Conservation (phyloP, 495 filamentous ascomycete genomes). For the Penicillium paxilli region DNA sequence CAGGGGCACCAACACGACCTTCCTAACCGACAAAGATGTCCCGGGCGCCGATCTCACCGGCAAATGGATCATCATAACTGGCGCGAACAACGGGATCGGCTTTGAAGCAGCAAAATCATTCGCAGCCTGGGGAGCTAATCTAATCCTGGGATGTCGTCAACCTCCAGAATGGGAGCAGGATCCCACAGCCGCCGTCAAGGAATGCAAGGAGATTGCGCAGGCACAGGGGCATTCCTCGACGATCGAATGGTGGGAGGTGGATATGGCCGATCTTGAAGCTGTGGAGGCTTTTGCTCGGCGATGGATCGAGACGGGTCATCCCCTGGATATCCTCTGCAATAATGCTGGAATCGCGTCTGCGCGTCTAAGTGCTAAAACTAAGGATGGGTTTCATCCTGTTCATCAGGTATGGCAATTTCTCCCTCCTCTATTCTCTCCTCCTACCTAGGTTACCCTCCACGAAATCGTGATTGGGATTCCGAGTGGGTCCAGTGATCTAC, state of each 20-base stretch:
- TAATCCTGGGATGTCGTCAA: slow-evolving; percentile 33
- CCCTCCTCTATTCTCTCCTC: background rate
- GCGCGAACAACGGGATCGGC: slow-evolving; percentile 35
- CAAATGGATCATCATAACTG: slow-evolving; percentile 36
- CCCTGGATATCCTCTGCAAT: slow-evolving; percentile 28
- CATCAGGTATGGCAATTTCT: slow-evolving; percentile 18
- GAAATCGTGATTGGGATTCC: too few relatives aligned
- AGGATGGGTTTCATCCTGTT: slow-evolving; percentile 25
- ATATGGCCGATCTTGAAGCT: slow-evolving; percentile 47
- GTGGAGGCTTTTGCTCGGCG: slow-evolving; percentile 41
- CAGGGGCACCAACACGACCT: slow-evolving; percentile 10
- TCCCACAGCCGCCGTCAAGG: slow-evolving; percentile 15
- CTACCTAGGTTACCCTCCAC: too few relatives aligned
- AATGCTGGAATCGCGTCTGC: slow-evolving; percentile 22
- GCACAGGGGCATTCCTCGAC: slow-evolving; percentile 21
- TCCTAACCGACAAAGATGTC: slow-evolving; percentile 14
- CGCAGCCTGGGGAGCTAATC: slow-evolving; percentile 23
- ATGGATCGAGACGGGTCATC: slow-evolving; percentile 12
- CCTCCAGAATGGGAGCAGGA: slow-evolving; percentile 23
- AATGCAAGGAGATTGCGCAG: slow-evolving; percentile 14
- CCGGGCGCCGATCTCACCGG: slow-evolving; percentile 16
- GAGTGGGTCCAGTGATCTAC: too few relatives aligned
- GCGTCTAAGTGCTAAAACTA: slow-evolving; percentile 4
- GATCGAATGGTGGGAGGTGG: slow-evolving; percentile 51
- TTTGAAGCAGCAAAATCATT: slow-evolving; percentile 30